Percentiles rank a stretch among this genome's conserved stretches.
Evolutionary conservation across 257 asterid species (phyloP).

Genomic region (Jacaranda mimosifolia): DNA sequence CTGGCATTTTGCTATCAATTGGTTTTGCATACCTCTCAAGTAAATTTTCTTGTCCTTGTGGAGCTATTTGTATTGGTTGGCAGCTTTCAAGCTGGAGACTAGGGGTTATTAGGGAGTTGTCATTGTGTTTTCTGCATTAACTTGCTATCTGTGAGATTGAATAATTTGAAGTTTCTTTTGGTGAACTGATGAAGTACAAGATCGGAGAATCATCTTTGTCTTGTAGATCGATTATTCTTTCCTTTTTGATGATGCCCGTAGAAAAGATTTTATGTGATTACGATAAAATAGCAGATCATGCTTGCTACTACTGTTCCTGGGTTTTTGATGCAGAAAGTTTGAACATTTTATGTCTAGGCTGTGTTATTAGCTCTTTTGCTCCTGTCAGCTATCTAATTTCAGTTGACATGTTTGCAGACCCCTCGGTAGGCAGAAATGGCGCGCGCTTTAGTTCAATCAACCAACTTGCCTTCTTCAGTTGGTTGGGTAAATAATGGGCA

Average conservation of each 20-base stretch:
- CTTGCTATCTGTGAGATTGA: not conserved
- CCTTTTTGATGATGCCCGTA: not conserved
- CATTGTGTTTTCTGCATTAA: not conserved
- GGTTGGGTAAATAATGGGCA: constrained; percentile 57
- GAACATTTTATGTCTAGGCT: not conserved
- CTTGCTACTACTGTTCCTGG: not conserved
- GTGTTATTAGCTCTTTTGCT: not conserved
- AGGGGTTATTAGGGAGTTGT: not conserved
- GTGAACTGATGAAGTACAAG: no score
- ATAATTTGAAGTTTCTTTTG: no score
- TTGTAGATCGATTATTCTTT: not conserved
- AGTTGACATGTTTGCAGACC: constrained; percentile 46
- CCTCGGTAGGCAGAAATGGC: constrained; percentile 64
- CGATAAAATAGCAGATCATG: constrained; percentile 1
- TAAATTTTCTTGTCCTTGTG: not conserved
- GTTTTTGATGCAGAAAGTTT: not conserved
- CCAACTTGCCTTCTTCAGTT: constrained; percentile 67
- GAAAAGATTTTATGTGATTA: not conserved
- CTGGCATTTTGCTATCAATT: not conserved
- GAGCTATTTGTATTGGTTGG: no score
- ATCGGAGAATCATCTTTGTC: no score
- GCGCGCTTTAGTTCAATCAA: constrained; percentile 71
- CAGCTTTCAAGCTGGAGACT: not conserved
- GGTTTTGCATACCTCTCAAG: not conserved
- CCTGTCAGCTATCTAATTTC: constrained; percentile 20